Conservation (phyloP, 768 basidiomycete genomes). For the Phanerochaete sordida region DNA sequence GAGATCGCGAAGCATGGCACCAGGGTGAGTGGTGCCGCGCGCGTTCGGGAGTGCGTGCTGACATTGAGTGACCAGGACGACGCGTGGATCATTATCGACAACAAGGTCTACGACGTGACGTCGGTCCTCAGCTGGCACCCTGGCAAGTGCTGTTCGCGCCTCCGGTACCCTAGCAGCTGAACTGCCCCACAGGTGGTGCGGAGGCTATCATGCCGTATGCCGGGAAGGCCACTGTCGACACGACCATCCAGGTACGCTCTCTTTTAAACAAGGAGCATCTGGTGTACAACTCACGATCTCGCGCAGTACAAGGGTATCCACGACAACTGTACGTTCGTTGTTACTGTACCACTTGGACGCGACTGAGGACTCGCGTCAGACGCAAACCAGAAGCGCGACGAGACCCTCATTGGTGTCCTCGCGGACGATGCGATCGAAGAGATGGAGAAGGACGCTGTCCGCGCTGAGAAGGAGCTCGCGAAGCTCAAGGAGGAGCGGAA, state of each 20-base stretch:
- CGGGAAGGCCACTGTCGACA: constrained; percentile 20
- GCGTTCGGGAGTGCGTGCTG: no score
- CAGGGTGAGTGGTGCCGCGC: no score
- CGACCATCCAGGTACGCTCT: constrained; percentile 16
- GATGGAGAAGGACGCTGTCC: constrained; percentile 18
- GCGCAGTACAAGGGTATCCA: constrained; percentile 21
- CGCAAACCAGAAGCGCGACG: constrained; percentile 19
- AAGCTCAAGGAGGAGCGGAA: constrained; percentile 18
- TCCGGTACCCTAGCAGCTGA: constrained; percentile 18
- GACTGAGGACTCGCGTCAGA: background rate
- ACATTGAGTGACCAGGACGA: constrained; percentile 29
- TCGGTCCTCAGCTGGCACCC: constrained; percentile 22
- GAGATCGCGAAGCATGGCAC: no score
- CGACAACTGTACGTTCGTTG: constrained; percentile 14
- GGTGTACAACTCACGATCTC: background rate
- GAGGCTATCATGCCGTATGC: constrained; percentile 20
- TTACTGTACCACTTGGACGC: background rate
- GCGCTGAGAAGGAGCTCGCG: constrained; percentile 14
- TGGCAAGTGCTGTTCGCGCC: constrained; percentile 1
- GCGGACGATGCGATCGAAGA: constrained; percentile 14
- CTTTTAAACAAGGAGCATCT: background rate
- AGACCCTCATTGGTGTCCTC: constrained; percentile 18
- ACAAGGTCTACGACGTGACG: constrained; percentile 32
- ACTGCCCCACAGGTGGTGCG: constrained; percentile 11
- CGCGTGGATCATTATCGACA: constrained; percentile 46